These are phyloP conservation scores for Ceratocystis smalleyi DNA, from an alignment of 2,329 filamentous ascomycete species.

Conservation along the genomic window DNA sequence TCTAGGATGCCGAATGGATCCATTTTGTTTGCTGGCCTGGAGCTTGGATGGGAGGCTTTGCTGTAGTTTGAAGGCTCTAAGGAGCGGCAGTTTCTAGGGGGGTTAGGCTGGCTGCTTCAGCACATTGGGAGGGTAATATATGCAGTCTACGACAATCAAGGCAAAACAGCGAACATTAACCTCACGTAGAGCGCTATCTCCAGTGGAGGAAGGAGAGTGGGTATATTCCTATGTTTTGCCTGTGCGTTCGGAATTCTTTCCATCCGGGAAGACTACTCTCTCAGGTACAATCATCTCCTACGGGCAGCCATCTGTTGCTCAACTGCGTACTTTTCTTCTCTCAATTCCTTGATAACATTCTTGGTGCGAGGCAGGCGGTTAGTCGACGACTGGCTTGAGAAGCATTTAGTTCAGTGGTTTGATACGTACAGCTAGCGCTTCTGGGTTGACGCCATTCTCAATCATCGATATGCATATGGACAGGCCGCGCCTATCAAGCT, in stretches of 20 bases:
- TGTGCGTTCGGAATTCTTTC: too few relatives aligned
- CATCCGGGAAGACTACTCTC: too few relatives aligned
- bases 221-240: too few relatives aligned
- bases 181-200: too few relatives aligned
- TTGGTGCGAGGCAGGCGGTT: constrained; percentile 20
- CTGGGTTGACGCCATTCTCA: constrained; percentile 91
- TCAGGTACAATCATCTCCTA: not conserved
- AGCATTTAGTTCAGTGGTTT: not conserved
- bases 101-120: too few relatives aligned
- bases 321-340: constrained; percentile 38
- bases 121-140: too few relatives aligned
- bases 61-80: not conserved
- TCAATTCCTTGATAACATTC: constrained; percentile 45
- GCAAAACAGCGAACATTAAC: too few relatives aligned
- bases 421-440: constrained; percentile 68
- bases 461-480: constrained; percentile 94
- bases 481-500: constrained; percentile 76
- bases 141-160: too few relatives aligned
- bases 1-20: not conserved
- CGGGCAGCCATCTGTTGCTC: constrained; percentile 28
- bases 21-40: not conserved
- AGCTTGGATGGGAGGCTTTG: not conserved
- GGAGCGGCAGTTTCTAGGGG: too few relatives aligned
- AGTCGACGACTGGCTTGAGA: not conserved
- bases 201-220: too few relatives aligned